Evolutionary conservation across 2,329 filamentous ascomycete species (phyloP).

Genomic region (Pseudocercospora ulei): DNA sequence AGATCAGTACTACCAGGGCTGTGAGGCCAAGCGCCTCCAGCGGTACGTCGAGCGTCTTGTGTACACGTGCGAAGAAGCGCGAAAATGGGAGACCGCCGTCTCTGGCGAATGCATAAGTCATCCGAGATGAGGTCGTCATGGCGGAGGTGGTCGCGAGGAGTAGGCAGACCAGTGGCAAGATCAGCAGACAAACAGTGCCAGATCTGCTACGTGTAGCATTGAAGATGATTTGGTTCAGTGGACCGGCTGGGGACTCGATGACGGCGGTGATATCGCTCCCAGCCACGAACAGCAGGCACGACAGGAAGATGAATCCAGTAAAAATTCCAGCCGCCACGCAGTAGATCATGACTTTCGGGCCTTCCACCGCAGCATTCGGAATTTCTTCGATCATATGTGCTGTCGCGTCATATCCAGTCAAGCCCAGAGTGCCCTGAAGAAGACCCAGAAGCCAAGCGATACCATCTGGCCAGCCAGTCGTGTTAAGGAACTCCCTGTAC

Average conservation of each 20-base stretch:
- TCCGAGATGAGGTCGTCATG: constrained; percentile 34
- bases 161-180: constrained; percentile 34
- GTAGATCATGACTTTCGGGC: constrained; percentile 35
- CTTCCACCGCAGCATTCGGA: constrained; percentile 32
- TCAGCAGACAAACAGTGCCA: constrained; percentile 33
- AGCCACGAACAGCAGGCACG: constrained; percentile 34
- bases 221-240: constrained; percentile 33
- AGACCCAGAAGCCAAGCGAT: constrained; percentile 40
- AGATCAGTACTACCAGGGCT: constrained; percentile 30
- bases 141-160: constrained; percentile 33
- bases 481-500: constrained; percentile 58
- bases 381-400: constrained; percentile 44
- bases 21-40: constrained; percentile 33
- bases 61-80: constrained; percentile 32
- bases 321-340: constrained; percentile 33
- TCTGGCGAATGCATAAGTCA: constrained; percentile 35
- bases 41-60: constrained; percentile 32
- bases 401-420: constrained; percentile 45
- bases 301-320: constrained; percentile 35
- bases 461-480: constrained; percentile 36
- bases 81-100: constrained; percentile 34
- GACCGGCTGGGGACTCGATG: constrained; percentile 30
- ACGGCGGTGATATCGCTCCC: constrained; percentile 29
- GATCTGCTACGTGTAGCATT: constrained; percentile 32
- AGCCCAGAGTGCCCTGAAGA: constrained; percentile 32